Conservation (phyloP, 495 filamentous ascomycete genomes). For the Penicillium bovifimosum region DNA sequence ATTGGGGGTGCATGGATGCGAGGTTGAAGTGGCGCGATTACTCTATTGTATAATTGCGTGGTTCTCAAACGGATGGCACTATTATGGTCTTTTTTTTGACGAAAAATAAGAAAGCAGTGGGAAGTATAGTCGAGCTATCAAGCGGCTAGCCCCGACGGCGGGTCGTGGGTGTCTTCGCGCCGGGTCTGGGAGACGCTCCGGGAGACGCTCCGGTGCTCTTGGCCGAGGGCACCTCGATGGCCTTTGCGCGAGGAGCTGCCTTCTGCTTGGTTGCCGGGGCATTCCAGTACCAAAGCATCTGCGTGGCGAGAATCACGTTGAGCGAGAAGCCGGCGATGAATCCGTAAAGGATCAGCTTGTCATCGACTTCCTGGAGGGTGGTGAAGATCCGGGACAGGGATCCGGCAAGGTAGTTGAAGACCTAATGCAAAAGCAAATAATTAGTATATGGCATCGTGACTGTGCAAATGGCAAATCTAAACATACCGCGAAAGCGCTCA, state of each 20-base stretch:
- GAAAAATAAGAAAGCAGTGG: constrained; percentile 3
- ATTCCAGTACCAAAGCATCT: constrained; percentile 99
- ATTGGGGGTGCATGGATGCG: neutral
- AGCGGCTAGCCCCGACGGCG: constrained; percentile 48
- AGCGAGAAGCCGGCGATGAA: constrained; percentile 84
- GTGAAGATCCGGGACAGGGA: constrained; percentile 94
- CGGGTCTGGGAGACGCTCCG: constrained; percentile 30
- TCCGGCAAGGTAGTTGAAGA: constrained; percentile 94
- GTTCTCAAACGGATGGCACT: constrained; percentile 8
- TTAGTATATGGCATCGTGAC: constrained; percentile 6
- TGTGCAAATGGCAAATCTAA: neutral
- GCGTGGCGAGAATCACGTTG: constrained; percentile 77
- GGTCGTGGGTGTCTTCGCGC: constrained; percentile 41
- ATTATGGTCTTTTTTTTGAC: constrained; percentile 11
- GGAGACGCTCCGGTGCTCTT: constrained; percentile 35
- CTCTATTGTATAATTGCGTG: neutral
- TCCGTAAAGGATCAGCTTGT: constrained; percentile 88
- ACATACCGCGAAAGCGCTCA: constrained; percentile 92
- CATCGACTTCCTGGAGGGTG: constrained; percentile 91
- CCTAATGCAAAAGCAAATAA: constrained; percentile 46
- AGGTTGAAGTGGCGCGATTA: neutral
- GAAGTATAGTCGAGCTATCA: neutral
- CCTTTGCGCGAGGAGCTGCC: constrained; percentile 37
- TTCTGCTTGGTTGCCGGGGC: constrained; percentile 42
- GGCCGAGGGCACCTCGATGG: constrained; percentile 24